Evolutionary conservation across 176 grass and related monocot species (phyloP).

Genomic region (Ensete glaucum): DNA sequence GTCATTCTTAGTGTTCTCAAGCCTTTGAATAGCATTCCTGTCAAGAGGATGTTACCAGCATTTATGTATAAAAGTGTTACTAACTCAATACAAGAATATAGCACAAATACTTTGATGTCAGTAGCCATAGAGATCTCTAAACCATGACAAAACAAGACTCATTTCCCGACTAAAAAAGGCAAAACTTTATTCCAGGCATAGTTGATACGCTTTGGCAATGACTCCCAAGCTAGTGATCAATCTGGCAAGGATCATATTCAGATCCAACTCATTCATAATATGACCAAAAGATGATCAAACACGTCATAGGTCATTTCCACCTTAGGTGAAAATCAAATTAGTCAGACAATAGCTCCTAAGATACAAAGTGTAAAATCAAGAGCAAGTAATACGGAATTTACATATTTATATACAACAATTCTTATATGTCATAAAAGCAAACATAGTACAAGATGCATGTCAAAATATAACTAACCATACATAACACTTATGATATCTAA

Average conservation of each 20-base stretch:
- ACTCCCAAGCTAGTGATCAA: not conserved
- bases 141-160: too few relatives aligned
- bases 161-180: not conserved
- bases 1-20: conserved; percentile 71
- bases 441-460: not conserved
- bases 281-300: not conserved
- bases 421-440: not conserved
- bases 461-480: not conserved
- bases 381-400: not conserved
- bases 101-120: too few relatives aligned
- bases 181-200: not conserved
- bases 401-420: not conserved
- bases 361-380: not conserved
- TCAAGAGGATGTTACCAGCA: conserved; percentile 10
- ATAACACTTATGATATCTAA: not conserved
- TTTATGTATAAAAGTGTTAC: not conserved
- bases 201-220: not conserved
- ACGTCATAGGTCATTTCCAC: too few relatives aligned
- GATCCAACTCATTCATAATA: not conserved
- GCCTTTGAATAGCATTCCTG: conserved; percentile 63
- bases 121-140: too few relatives aligned
- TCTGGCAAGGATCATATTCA: not conserved
- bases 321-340: too few relatives aligned
- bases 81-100: too few relatives aligned
- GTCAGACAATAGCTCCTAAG: too few relatives aligned